A percentile compares a stretch with the other conserved stretches of the same genome.
Evolutionary conservation across 176 grass and related monocot genomes (phyloP).

Genomic region (Poa pratensis): DNA sequence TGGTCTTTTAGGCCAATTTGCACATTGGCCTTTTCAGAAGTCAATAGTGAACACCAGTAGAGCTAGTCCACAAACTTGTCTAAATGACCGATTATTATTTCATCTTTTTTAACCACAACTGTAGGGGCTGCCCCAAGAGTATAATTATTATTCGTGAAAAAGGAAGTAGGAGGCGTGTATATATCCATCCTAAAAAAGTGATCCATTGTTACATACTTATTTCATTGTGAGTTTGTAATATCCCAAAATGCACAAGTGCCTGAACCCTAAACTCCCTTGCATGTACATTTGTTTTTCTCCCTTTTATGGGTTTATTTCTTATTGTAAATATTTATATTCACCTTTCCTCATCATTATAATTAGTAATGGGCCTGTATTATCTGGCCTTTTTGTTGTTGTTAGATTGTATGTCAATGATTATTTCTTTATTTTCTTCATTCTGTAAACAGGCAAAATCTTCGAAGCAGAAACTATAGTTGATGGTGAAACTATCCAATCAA

Average conservation of each 20-base stretch:
- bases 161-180: background rate
- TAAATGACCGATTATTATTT: constrained; percentile 6
- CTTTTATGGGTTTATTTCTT: background rate
- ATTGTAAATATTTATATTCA: background rate
- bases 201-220: background rate
- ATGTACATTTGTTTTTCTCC: background rate
- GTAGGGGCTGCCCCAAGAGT: background rate
- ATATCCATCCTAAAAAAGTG: background rate
- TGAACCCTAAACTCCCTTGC: background rate
- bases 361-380: background rate
- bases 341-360: background rate
- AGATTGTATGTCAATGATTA: background rate
- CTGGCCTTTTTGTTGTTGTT: constrained; percentile 8
- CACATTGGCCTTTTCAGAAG: constrained; percentile 21
- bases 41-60: background rate
- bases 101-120: background rate
- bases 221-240: constrained; percentile 1
- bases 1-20: constrained; percentile 32
- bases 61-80: constrained; percentile 38
- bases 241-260: background rate
- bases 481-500: constrained; percentile 62
- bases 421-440: constrained; percentile 10
- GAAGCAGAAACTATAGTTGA: constrained; percentile 62
- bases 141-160: background rate
- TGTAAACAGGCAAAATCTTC: constrained; percentile 61